Evolutionary conservation across 75 land plant genomes (phyloP), one percentile per base, ranked within the genome.

Genomic region (Selaginella moellendorffii): DNA sequence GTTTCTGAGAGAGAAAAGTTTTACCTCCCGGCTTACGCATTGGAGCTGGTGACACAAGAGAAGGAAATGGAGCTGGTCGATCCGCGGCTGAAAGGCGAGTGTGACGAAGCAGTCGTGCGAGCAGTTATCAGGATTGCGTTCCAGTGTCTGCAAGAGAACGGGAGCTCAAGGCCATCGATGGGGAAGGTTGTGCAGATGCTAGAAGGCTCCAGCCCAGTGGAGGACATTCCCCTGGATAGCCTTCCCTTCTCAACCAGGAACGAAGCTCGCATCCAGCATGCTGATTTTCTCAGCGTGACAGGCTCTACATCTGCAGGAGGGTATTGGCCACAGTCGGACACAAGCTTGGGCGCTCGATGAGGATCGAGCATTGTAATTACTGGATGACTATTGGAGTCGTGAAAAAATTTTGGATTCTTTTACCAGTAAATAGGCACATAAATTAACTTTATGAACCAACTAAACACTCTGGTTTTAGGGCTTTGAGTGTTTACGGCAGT

Each of bases 101-200:
- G 46, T 36, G 46, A 36, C 46, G 46, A 36, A 36, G 46, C 46
- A 36, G 46, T 36, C 46, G 46, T 36, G 46, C 46, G 46, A 36
- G 46, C 46, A 36, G 46, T 36, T 36, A 36, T 36, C 46, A 36
- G 46, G 46, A 36, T 36, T 36, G 82, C 70, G 14, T 22, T 84
- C 27, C 79, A 84, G 85, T 82, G 85, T 52, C 74, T 79, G 24
- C 79, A 82, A 27, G 85, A 79, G 23, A 77, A 81, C 23, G 77
- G 77, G 8, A 58, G 62, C 0, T 61, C 63, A 1, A 74, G 88
- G 64, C 88, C 88, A 2, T 24, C 74, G 0, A 85, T 85, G 85
- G 67, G 30, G 66, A 70, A 71, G 62, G 82, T 82, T 9, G 53
- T 56, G 9, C 85, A 79, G 52, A 79, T 85, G 85, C 74, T 85